Percentiles rank a stretch among this genome's conserved stretches.
These are phyloP conservation scores for Metarhizium robertsii DNA, from an alignment of 2,329 filamentous ascomycete species.

Conservation along the genomic window DNA sequence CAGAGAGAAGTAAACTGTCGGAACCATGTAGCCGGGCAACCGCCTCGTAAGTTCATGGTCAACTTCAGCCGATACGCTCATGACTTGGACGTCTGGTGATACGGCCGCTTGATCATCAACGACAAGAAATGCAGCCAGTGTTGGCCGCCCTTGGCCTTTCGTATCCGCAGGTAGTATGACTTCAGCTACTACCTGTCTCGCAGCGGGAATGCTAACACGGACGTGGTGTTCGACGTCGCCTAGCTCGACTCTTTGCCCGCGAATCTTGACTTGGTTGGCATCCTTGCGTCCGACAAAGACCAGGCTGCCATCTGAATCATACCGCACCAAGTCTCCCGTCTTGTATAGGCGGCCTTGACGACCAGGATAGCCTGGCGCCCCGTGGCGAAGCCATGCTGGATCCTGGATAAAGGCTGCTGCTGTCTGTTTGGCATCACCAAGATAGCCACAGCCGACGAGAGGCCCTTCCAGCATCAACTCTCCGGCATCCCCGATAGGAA, in stretches of 20 bases:
- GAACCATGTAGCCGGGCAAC: neutral
- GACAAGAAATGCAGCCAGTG: neutral
- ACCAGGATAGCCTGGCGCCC: constrained; percentile 15
- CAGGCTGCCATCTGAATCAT: constrained; percentile 18
- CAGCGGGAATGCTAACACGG: neutral
- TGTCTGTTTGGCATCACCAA: constrained; percentile 36
- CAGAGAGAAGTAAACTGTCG: neutral
- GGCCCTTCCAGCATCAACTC: constrained; percentile 26
- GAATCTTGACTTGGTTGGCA: constrained; percentile 35
- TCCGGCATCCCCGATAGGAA: constrained; percentile 21
- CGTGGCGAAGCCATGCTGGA: constrained; percentile 24
- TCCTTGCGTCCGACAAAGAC: constrained; percentile 32
- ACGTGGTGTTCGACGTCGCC: constrained; percentile 13
- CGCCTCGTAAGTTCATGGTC: neutral
- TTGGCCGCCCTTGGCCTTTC: neutral
- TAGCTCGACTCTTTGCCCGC: constrained; percentile 39
- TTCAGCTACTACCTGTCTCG: constrained; percentile 5
- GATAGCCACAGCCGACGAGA: constrained; percentile 38
- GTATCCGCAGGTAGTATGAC: constrained; percentile 4
- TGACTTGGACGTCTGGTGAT: neutral
- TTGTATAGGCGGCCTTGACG: constrained; percentile 19
- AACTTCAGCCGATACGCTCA: neutral
- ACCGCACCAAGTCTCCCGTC: constrained; percentile 25
- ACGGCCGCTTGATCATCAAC: constrained; percentile 5
- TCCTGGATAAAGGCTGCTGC: constrained; percentile 33